These are phyloP conservation scores for Cutaneotrichosporon cutaneum DNA, from an alignment of 1,284 basidiomycete species.

Conservation along the genomic window DNA sequence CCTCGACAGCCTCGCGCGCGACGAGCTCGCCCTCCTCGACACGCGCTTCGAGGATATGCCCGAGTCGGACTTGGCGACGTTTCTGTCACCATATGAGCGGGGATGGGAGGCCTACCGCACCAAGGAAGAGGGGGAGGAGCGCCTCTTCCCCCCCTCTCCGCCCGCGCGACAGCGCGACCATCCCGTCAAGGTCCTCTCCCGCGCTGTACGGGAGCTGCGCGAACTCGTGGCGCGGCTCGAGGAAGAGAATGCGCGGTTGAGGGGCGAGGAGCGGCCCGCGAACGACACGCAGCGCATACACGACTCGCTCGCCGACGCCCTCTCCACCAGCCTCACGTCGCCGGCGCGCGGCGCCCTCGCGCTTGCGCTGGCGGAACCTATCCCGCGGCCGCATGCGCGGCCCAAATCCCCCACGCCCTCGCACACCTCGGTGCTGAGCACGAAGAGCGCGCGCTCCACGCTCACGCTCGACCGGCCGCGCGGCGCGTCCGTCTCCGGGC, in stretches of 20 bases:
- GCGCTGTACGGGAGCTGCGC: conserved; percentile 41
- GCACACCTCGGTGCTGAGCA: background rate
- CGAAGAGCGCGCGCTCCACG: background rate
- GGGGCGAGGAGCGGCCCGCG: conserved; percentile 1
- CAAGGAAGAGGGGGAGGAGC: conserved; percentile 5
- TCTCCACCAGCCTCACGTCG: conserved; percentile 21
- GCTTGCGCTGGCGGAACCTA: background rate
- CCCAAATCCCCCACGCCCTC: conserved; percentile 14
- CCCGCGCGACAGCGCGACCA: conserved; percentile 30
- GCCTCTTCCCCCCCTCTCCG: conserved; percentile 47
- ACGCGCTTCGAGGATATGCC: conserved; percentile 44
- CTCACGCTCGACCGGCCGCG: conserved; percentile 4
- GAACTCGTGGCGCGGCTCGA: conserved; percentile 37
- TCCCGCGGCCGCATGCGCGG: background rate
- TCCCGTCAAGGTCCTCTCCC: conserved; percentile 38
- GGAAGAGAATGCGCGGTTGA: conserved; percentile 35
- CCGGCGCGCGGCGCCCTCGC: conserved; percentile 9
- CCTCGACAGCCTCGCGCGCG: conserved; percentile 34
- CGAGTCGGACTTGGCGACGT: conserved; percentile 31
- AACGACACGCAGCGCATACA: conserved; percentile 14
- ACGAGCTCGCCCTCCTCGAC: conserved; percentile 39
- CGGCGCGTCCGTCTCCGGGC: background rate
- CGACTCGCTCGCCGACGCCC: conserved; percentile 22
- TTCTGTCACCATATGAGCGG: conserved; percentile 3
- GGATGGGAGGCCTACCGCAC: conserved; percentile 1